A percentile compares a stretch with the other conserved stretches of the same genome.
Evolutionary conservation across 1,284 basidiomycete genomes (phyloP).

Genomic region (Pseudozyma sp.): DNA sequence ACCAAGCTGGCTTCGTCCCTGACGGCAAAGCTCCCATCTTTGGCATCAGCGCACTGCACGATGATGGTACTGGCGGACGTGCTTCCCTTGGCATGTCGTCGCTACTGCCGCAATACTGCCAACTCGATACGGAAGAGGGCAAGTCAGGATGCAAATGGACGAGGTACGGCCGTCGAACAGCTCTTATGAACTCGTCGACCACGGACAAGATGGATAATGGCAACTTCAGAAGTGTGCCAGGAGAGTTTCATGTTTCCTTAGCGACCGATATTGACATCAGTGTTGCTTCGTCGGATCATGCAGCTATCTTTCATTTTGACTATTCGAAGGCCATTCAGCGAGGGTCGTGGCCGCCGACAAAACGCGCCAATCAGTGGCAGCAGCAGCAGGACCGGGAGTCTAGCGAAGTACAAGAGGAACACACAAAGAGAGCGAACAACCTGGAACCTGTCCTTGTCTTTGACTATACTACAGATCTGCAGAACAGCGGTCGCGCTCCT

Average conservation of each 20-base stretch:
- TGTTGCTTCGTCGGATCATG: slow-evolving; percentile 28
- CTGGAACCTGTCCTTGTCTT: slow-evolving; percentile 29
- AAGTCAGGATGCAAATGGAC: slow-evolving; percentile 35
- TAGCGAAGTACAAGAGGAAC: not conserved
- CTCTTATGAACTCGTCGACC: not conserved
- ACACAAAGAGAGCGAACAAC: slow-evolving; percentile 22
- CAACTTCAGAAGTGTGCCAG: slow-evolving; percentile 11
- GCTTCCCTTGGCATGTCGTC: slow-evolving; percentile 33
- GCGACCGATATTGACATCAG: slow-evolving; percentile 13
- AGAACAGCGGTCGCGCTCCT: slow-evolving; percentile 8
- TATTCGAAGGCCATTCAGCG: slow-evolving; percentile 12
- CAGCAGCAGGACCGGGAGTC: too few relatives aligned
- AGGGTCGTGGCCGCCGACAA: slow-evolving; percentile 10
- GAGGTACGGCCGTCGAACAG: slow-evolving; percentile 3
- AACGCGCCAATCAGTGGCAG: too few relatives aligned
- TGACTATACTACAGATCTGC: slow-evolving; percentile 42
- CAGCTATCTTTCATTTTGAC: slow-evolving; percentile 33
- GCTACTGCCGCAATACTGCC: slow-evolving; percentile 44
- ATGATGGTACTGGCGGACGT: slow-evolving; percentile 40
- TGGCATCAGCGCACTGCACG: slow-evolving; percentile 40
- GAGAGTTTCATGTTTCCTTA: slow-evolving; percentile 20
- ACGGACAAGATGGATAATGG: not conserved
- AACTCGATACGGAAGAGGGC: slow-evolving; percentile 16
- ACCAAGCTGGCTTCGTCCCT: slow-evolving; percentile 46
- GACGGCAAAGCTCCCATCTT: slow-evolving; percentile 20